Evolutionary conservation across 2,329 filamentous ascomycete species (phyloP), one percentile per base, ranked within the genome.

Genomic region (Pseudogymnoascus sp.): DNA sequence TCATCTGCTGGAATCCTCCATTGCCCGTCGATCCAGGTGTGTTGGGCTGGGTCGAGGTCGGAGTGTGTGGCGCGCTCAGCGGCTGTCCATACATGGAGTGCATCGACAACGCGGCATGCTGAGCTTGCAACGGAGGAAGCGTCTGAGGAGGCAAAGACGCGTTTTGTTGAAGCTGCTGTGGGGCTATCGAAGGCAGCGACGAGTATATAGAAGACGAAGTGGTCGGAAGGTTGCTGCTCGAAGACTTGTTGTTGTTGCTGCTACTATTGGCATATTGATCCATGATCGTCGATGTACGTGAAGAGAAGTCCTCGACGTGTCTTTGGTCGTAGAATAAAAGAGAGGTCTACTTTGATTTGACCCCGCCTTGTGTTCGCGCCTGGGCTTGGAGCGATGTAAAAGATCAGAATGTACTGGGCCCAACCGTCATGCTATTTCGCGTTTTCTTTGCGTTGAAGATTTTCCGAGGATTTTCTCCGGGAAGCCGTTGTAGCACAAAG

Each of bases 1-100:
- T 80, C 79, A 86, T 84, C 63, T 79, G 78, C 68, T 83, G 79
- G 69, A 85, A 86, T 72, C 76, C 81, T 14, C 79, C 77, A 70
- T 77, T 80, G 72, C 76, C 79, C 61, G 77, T 75, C 38, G 83
- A 82, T 63, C 80, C 82, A 38, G 84, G 84, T 28, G 84, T 85
- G 71, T 84, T 85, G 38, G 85, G 84, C 14, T 84, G 86, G n/a
- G 82, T 81, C 56, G 84, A 82, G 22, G 84, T 86, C 70, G 85
- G 84, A 53, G 84, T 86, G 70, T 87, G 84, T 59, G 71, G 70
- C 35, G 72, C 71, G 66, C 73, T 75, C 69, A 82, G 81, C 73
- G 85, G 82, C 70, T 77, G 84, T 64, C 81, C 81, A 76, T 87
- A 87, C 63, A 81, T 75, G 61, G 78, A 76, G 69, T 82, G 79